These are phyloP conservation scores for Astrothelium macrocarpum DNA, from an alignment of 495 filamentous ascomycete genomes.

Conservation along the genomic window DNA sequence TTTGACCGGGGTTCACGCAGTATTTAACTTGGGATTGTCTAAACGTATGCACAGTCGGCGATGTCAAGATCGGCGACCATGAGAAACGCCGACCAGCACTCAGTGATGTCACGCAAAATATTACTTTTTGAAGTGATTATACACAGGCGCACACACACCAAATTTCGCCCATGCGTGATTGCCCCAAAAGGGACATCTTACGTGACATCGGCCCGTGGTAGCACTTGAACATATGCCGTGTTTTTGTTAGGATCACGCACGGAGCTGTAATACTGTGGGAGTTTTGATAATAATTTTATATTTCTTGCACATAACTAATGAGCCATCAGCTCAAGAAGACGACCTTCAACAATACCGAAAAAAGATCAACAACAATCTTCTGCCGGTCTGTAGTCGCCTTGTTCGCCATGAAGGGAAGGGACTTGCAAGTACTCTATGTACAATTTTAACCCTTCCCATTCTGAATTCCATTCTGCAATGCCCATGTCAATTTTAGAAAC, in stretches of 20 bases:
- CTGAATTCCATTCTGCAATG: background rate
- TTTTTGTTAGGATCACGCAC: too few species aligned
- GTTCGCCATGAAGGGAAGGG: background rate
- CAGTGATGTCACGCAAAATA: too few species aligned
- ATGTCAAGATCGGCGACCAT: background rate
- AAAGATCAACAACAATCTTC: background rate
- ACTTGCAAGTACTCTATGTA: background rate
- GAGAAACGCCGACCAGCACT: background rate
- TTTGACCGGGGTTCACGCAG: too few species aligned
- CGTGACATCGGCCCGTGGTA: too few species aligned
- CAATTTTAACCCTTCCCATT: background rate
- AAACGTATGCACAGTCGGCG: background rate
- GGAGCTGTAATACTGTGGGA: too few species aligned
- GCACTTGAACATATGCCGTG: too few species aligned
- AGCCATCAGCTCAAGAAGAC: background rate
- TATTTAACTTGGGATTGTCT: background rate
- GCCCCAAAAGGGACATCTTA: too few species aligned
- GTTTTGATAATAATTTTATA: background rate
- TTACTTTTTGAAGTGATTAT: too few species aligned
- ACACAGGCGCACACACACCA: too few species aligned
- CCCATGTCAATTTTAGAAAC: background rate
- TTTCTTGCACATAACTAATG: background rate
- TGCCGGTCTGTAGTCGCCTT: conserved; percentile 4
- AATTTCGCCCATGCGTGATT: too few species aligned
- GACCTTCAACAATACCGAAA: conserved; percentile 5